Evolutionary conservation across 2,329 filamentous ascomycete species (phyloP), one percentile per base, ranked within the genome.

Genomic region (Talaromyces sp.): DNA sequence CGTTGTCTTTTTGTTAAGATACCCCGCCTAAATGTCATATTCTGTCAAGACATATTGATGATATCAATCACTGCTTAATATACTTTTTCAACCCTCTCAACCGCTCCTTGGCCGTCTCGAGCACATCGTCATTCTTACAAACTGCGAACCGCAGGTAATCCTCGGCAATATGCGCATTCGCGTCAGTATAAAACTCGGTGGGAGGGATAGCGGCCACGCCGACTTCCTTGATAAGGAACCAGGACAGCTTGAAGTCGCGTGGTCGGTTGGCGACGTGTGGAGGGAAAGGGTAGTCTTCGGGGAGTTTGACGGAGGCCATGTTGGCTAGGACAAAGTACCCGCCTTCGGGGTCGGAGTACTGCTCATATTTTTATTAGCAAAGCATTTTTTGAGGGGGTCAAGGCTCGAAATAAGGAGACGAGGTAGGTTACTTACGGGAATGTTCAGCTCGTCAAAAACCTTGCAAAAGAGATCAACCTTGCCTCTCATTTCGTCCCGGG

Each of bases 301-400:
- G 95, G 5, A 99, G 73, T 72, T 89, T 86, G 60, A 99, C 91
- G 72, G 93, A 93, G 60, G 85, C 82, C 82, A 98, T 88, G 79
- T 99, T 99, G 65, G 91, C 95, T 58, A 99, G 85, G 43, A 99
- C 91, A 72, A 99, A 99, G 80, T 99, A 99, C 21, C 95, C 95
- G 58, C 95, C 95, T 75, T 99, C 93, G 4, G 95, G 95, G 62
- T 96, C 89, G 1, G 91, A 93, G 79, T 93, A 96, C 74, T 80
- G 38, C 9, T 27, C 10, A 31, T 24, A 9, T 24, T 8, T 24
- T 10, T 13, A 29, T 68, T 53, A 65, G 60, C 27, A 31, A 38
- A n/a, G n/a, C n/a, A n/a, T n/a, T n/a, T n/a, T n/a, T n/a, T n/a
- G n/a, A n/a, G n/a, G n/a, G n/a, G n/a, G n/a, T n/a, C n/a, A n/a